These are phyloP conservation scores for Fusarium torreyae DNA, from an alignment of 2,329 filamentous ascomycete genomes.

Conservation along the genomic window DNA sequence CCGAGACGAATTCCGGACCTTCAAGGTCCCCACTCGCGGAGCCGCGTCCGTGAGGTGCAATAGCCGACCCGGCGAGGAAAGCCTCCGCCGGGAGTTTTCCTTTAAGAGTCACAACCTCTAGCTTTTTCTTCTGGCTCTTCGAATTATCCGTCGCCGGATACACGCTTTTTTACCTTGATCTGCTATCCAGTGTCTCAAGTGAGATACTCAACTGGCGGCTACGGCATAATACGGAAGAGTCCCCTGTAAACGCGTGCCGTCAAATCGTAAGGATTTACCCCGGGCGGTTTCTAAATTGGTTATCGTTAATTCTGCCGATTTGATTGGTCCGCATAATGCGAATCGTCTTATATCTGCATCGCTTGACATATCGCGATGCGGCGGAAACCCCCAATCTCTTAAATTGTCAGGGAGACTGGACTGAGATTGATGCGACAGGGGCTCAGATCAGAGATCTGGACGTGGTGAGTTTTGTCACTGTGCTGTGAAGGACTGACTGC, in stretches of 20 bases:
- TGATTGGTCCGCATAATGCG: conserved; percentile 29
- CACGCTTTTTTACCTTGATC: not conserved
- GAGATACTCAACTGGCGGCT: not conserved
- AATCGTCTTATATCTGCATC: not conserved
- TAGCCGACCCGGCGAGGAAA: conserved; percentile 18
- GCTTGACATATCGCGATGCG: conserved; percentile 1
- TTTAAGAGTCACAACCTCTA: not conserved
- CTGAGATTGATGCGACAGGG: not conserved
- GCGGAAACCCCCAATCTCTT: conserved; percentile 26
- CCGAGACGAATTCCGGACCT: conserved; percentile 5
- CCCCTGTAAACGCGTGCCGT: not conserved
- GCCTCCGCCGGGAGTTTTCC: conserved; percentile 1
- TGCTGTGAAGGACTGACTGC: not conserved
- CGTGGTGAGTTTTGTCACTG: not conserved
- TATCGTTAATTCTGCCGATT: not conserved
- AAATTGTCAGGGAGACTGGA: conserved; percentile 1
- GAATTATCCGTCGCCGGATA: no score
- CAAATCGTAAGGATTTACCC: conserved; percentile 4
- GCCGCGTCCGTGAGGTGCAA: conserved; percentile 29
- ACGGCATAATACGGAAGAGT: conserved; percentile 8
- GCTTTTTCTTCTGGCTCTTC: not conserved
- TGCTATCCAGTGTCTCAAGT: not conserved
- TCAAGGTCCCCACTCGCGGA: conserved; percentile 36
- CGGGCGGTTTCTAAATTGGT: not conserved
- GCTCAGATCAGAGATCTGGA: not conserved